Evolutionary conservation across 768 basidiomycete genomes (phyloP).

Genomic region (Pluteus cervinus): DNA sequence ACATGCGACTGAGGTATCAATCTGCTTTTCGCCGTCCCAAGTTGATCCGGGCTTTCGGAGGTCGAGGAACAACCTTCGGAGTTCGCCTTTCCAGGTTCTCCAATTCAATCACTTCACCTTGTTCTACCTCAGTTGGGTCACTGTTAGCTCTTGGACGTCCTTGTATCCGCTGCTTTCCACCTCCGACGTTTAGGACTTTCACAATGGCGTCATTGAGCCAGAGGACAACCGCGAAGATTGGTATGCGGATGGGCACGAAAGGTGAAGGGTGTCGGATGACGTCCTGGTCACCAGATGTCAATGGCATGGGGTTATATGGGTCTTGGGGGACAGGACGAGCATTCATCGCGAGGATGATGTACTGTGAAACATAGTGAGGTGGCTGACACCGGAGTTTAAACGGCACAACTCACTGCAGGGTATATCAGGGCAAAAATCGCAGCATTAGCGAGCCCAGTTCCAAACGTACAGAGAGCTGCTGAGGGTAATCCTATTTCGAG

Average conservation of each 20-base stretch:
- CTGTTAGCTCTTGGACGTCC: no score
- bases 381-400: no score
- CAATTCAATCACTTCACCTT: no score
- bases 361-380: slow-evolving; percentile 39
- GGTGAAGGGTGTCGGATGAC: slow-evolving; percentile 63
- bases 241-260: slow-evolving; percentile 74
- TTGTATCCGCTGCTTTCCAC: no score
- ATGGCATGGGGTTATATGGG: slow-evolving; percentile 57
- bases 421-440: slow-evolving; percentile 79
- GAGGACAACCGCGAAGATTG: slow-evolving; percentile 68
- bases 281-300: slow-evolving; percentile 25
- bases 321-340: slow-evolving; percentile 69
- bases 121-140: no score
- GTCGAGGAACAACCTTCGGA: slow-evolving; percentile 10
- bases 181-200: slow-evolving; percentile 51
- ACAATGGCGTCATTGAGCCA: slow-evolving; percentile 71
- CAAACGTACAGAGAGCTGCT: slow-evolving; percentile 67
- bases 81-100: no score
- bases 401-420: slow-evolving; percentile 60
- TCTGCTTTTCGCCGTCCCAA: slow-evolving; percentile 44
- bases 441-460: slow-evolving; percentile 72
- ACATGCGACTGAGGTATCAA: slow-evolving; percentile 18
- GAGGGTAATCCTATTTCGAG: slow-evolving; percentile 60
- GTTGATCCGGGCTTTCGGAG: slow-evolving; percentile 24
- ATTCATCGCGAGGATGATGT: slow-evolving; percentile 79